A percentile compares a stretch with the other conserved stretches of the same genome.
Conservation (phyloP, 2,329 filamentous ascomycete species). For the Macrophomina pseudophaseolina region DNA sequence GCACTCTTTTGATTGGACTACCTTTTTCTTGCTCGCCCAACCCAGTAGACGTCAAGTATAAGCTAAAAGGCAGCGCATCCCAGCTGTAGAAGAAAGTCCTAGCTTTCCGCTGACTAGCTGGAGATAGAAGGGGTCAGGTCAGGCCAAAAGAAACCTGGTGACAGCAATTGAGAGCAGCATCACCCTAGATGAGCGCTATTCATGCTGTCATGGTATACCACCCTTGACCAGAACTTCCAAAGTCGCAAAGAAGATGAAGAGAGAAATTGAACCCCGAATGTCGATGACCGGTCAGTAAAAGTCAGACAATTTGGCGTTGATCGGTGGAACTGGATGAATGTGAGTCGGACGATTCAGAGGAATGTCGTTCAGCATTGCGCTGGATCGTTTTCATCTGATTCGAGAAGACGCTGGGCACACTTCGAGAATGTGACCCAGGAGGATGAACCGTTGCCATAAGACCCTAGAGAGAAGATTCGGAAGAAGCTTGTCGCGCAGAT, state of each 20-base stretch:
- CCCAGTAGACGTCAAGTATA: background rate
- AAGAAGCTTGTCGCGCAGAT: background rate
- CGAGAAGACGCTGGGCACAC: background rate
- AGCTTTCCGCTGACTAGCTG: background rate
- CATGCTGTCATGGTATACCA: background rate
- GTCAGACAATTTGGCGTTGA: background rate
- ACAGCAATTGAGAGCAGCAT: background rate
- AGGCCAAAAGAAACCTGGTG: background rate
- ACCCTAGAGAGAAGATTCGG: background rate
- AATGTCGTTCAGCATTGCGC: background rate
- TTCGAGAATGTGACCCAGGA: background rate
- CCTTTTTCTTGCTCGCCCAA: background rate
- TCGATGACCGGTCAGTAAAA: background rate
- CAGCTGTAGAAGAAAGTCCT: background rate
- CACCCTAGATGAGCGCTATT: background rate
- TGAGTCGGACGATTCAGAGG: background rate
- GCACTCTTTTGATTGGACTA: background rate
- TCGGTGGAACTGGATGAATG: background rate
- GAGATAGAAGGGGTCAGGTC: background rate
- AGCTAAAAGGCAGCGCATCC: background rate
- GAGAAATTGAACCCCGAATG: background rate
- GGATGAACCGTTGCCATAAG: background rate
- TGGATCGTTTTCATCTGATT: background rate
- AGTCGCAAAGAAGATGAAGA: background rate
- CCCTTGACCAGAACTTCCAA: background rate